Evolutionary conservation across 768 basidiomycete genomes (phyloP), one percentile per base, ranked within the genome.

Genomic region (Auriscalpium microsporum): DNA sequence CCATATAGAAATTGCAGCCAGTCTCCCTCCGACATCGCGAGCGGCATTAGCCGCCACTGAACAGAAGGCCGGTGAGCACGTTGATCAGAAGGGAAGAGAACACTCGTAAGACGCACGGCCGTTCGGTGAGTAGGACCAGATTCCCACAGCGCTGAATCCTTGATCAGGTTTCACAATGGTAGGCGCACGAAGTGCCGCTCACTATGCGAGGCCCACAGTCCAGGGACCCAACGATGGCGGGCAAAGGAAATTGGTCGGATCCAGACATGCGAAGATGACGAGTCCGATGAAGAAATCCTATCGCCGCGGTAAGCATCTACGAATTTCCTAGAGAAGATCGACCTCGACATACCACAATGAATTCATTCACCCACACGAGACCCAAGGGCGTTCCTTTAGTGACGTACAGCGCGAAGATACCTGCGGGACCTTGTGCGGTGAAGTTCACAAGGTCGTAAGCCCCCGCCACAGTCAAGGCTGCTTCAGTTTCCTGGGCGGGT

Each of bases 361-460:
- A 73, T 49, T 73, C 72, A 58, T 73, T 73, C 19, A 73, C 59
- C 51, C 74, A 64, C 14, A 63, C 68, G 46, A 68, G 64, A 48
- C 58, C 52, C 10, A 73, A 59, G 55, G 71, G 68, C 28, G 65
- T 56, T 10, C 65, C 67, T 3, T 70, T 67, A 19, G 56, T 19
- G 8, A 64, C 65, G 53, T 69, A 74, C 51, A 74, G 53, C 8
- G 53, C 72, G 50, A 74, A 74, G 52, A 71, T 60, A 8, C 72
- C 72, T 17, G 62, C 72, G 0, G 68, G 67, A 1, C 73, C 72
- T 10, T 53, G 23, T 3, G 68, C 65, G 10, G 64, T 66, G 59
- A 73, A 73, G 67, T 71, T 68, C 14, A 63, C 1, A 0, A 56
- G 52, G 33, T 65, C 55, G 35, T 70, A 68, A 35, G 58, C 36